Conservation (phyloP, 2,329 filamentous ascomycete genomes). For the Phyllosticta paracitricarpa region DNA sequence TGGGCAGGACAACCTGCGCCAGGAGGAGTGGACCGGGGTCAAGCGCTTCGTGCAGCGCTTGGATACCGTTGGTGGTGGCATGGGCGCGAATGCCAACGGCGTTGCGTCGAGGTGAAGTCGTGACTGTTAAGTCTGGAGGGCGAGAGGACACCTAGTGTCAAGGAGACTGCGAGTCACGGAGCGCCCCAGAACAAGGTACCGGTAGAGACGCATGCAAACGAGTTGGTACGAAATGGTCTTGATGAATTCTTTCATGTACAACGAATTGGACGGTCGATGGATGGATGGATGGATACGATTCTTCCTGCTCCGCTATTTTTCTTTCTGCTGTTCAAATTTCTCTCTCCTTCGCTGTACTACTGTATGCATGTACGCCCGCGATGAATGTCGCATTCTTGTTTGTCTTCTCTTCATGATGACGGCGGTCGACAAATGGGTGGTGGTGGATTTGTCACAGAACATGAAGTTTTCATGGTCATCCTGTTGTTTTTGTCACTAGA, state of each 20-base stretch:
- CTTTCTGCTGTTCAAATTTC: neutral
- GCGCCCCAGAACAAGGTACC: neutral
- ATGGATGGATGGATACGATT: neutral
- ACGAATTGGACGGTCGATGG: neutral
- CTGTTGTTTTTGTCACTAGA: too few species aligned
- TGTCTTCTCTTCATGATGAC: too few species aligned
- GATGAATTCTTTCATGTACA: neutral
- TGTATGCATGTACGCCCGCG: neutral
- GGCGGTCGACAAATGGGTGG: too few species aligned
- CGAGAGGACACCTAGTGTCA: neutral
- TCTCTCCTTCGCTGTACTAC: neutral
- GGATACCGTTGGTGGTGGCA: conserved; percentile 34
- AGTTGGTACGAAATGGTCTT: neutral
- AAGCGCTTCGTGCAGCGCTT: conserved; percentile 78
- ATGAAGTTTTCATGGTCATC: too few species aligned
- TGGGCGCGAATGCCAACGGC: neutral
- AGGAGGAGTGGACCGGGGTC: conserved; percentile 86
- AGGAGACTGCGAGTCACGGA: neutral
- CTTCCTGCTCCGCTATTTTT: neutral
- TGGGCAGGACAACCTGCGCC: conserved; percentile 71
- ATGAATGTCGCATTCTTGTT: neutral
- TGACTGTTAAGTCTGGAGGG: neutral
- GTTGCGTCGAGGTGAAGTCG: neutral
- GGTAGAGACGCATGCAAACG: neutral
- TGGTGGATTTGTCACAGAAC: too few species aligned